Base-by-base conservation (phyloP, 768 basidiomycete species). In the Clavaria fumosa region DNA sequence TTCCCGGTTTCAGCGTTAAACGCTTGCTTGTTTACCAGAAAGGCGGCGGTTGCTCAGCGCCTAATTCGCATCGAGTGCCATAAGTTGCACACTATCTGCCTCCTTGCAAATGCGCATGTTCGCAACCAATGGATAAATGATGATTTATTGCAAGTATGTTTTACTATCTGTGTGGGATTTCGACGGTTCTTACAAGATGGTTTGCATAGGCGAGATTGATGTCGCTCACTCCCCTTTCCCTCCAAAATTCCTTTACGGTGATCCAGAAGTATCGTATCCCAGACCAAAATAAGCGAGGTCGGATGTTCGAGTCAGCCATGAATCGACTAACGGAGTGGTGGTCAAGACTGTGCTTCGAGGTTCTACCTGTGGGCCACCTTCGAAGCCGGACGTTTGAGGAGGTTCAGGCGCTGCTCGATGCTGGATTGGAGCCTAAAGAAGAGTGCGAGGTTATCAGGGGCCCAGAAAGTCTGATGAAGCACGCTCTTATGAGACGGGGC, bases 391-490 rank as follows among this genome's bases (percentile, higher is more conserved):
- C 84, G 2, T 95, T 77, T 56, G 78, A 82, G 33, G 75, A 81
- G 36, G 70, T 89, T 2, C 69, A 75, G 47, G 45, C 51, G 26
- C 59, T 57, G 38, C 53, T 70, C 15, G 56, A 53, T 34, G 22
- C 39, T 62, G 4, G 41, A 11, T 37, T 34, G 22, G 43, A 47
- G 20, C 44, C 52, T 12, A 41, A 50, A 27, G 58, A 62, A 23
- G 73, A 67, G 11, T 68, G 70, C 19, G 91, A 93, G 55, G 50
- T 63, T 2, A 71, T 95, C 20, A 67, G 78, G 32, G 78, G 75
- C 35, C 62, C 67, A 10, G 90, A 91, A 52, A 89, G 85, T 45
- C 64, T 96, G 26, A 90, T 91, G 84, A 96, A 95, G 52, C 88
- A 91, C 52, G 80, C 77, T 1, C 59, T 96, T 14, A 76, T 80